Evolutionary conservation across 208 protist species (phyloP).

Genomic region (Histomonas meleagridis): DNA sequence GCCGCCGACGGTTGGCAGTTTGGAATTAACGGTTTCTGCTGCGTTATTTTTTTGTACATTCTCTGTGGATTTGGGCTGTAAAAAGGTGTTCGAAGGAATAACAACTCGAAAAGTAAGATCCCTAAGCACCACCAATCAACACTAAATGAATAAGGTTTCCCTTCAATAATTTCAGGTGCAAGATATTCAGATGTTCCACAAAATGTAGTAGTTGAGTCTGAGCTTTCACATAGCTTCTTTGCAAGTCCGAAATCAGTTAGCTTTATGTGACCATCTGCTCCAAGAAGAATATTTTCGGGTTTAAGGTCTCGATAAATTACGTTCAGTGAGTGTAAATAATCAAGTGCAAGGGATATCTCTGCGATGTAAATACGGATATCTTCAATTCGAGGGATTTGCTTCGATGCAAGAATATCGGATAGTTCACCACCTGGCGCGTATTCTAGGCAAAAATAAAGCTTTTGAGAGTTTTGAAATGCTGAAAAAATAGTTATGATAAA

Average conservation of each 20-base stretch:
- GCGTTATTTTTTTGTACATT: too few relatives aligned
- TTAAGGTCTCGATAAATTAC: neutral
- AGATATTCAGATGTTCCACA: neutral
- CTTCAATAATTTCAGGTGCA: neutral
- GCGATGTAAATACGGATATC: neutral
- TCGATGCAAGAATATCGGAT: neutral
- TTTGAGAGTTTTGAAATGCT: neutral
- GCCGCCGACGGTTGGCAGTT: neutral
- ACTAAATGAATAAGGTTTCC: too few relatives aligned
- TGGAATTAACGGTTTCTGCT: too few relatives aligned
- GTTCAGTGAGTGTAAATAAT: neutral
- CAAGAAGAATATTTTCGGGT: neutral
- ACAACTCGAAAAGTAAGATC: too few relatives aligned
- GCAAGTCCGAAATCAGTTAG: neutral
- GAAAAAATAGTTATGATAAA: neutral
- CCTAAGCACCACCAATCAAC: too few relatives aligned
- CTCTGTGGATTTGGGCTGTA: too few relatives aligned
- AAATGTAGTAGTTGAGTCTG: neutral
- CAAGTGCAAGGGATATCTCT: neutral
- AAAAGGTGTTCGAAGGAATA: too few relatives aligned
- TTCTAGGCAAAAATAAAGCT: neutral
- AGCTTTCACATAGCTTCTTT: neutral
- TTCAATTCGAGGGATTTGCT: neutral
- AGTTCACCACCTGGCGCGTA: neutral
- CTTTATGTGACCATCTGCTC: neutral